Conservation (phyloP, 2,329 filamentous ascomycete genomes). For the Trichoderma breve region DNA sequence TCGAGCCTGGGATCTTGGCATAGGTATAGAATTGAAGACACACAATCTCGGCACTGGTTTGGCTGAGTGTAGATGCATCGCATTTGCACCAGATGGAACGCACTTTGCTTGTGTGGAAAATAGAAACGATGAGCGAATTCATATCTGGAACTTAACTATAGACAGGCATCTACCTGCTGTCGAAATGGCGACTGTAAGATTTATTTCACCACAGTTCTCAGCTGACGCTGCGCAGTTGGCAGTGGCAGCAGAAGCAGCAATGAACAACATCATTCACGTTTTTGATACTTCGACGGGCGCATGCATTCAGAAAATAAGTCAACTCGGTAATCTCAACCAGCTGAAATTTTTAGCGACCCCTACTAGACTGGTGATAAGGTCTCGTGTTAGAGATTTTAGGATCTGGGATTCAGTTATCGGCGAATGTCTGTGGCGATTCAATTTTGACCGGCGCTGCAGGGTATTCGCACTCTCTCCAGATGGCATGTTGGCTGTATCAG, state of each 20-base stretch:
- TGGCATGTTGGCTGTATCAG: background rate
- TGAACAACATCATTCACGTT: background rate
- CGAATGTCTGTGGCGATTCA: background rate
- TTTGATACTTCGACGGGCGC: background rate
- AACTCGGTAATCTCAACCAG: rapidly evolving
- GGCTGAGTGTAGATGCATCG: background rate
- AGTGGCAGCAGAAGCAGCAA: background rate
- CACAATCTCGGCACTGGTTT: rapidly evolving
- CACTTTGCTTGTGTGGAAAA: background rate
- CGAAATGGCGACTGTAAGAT: background rate
- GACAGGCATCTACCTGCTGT: background rate
- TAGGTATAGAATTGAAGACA: background rate
- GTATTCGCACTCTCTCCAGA: background rate
- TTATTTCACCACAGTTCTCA: background rate
- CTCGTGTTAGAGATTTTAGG: rapidly evolving
- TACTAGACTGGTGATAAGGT: background rate
- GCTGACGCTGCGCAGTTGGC: background rate
- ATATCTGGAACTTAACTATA: background rate
- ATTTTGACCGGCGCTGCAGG: no score
- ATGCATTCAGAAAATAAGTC: background rate
- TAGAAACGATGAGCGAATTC: rapidly evolving
- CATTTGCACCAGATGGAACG: background rate
- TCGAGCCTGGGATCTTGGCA: background rate
- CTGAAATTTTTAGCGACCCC: background rate
- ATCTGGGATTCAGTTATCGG: background rate